Evolutionary conservation across 2,329 filamentous ascomycete genomes (phyloP).

Genomic region (Chaetomiaceae sp.): DNA sequence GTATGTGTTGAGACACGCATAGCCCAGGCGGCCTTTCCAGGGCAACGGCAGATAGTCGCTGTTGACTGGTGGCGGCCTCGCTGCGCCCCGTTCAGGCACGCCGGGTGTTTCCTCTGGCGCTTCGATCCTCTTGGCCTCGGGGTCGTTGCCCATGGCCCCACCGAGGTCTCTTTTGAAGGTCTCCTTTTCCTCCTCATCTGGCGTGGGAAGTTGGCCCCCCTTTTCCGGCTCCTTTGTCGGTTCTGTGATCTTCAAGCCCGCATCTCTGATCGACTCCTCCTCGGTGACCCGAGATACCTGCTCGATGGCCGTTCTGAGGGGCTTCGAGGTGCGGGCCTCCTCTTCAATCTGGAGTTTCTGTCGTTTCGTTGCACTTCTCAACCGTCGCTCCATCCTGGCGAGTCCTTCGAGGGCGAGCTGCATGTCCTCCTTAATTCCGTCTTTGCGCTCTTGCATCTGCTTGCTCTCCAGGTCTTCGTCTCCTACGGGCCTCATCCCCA

Average conservation of each 20-base stretch:
- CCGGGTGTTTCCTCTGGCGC: constrained; percentile 20
- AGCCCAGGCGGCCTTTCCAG: constrained; percentile 85
- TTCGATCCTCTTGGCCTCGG: background rate
- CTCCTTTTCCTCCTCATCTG: constrained; percentile 23
- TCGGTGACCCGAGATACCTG: background rate
- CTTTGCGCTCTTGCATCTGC: constrained; percentile 8
- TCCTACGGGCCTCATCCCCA: constrained; percentile 10
- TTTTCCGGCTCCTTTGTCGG: background rate
- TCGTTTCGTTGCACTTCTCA: constrained; percentile 41
- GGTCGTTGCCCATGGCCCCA: constrained; percentile 21
- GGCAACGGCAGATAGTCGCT: constrained; percentile 80
- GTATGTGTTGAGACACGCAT: constrained; percentile 92
- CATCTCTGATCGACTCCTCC: background rate
- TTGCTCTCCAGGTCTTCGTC: background rate
- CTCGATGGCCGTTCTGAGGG: background rate
- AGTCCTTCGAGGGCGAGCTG: constrained; percentile 42
- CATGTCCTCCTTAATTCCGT: constrained; percentile 29
- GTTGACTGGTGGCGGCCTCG: constrained; percentile 71
- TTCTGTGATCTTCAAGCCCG: constrained; percentile 14
- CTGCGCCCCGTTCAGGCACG: constrained; percentile 37
- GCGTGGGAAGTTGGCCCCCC: constrained; percentile 3
- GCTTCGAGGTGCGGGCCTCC: constrained; percentile 33
- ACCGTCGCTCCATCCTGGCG: constrained; percentile 45
- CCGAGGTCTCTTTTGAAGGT: constrained; percentile 21
- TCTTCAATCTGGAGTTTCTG: constrained; percentile 46